Conservation (phyloP, 805 yeast species). For the Suhomyces sp. region DNA sequence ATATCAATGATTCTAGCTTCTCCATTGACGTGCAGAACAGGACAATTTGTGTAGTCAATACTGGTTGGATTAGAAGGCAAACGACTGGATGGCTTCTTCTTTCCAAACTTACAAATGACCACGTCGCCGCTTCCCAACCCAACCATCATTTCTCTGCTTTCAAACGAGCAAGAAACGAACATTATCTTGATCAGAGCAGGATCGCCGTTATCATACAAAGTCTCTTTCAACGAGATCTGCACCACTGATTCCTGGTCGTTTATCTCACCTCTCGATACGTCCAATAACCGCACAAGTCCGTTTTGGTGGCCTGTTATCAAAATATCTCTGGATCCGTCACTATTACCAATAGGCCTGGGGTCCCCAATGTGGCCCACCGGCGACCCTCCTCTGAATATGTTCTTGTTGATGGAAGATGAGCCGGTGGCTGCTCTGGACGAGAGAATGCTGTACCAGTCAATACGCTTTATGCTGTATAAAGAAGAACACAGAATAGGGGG, state of each 20-base stretch:
- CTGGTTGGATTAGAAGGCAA: constrained; percentile 8
- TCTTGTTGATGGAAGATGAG: constrained; percentile 41
- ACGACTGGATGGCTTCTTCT: constrained; percentile 24
- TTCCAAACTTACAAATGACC: constrained; percentile 67
- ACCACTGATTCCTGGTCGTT: constrained; percentile 30
- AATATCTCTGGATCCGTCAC: constrained; percentile 43
- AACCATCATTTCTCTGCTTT: constrained; percentile 70
- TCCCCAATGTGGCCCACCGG: constrained; percentile 43
- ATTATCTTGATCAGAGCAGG: constrained; percentile 45
- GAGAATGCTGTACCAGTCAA: constrained; percentile 79
- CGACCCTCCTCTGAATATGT: constrained; percentile 76
- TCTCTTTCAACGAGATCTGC: constrained; percentile 33
- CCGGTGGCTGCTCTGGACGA: constrained; percentile 28
- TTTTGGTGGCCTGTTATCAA: constrained; percentile 83
- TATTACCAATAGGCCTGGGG: constrained; percentile 31
- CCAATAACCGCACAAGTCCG: constrained; percentile 82
- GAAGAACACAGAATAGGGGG: constrained; percentile 62
- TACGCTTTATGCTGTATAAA: constrained; percentile 52
- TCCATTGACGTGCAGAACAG: constrained; percentile 30
- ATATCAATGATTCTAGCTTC: constrained; percentile 48
- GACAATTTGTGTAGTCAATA: constrained; percentile 27
- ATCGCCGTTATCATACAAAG: constrained; percentile 27
- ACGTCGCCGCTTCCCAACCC: constrained; percentile 71
- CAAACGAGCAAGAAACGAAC: constrained; percentile 71
- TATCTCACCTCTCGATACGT: constrained; percentile 71